These are phyloP conservation scores for Lichtheimia hyalospora DNA, from an alignment of 371 early-diverging fungal genomes.

Conservation along the genomic window DNA sequence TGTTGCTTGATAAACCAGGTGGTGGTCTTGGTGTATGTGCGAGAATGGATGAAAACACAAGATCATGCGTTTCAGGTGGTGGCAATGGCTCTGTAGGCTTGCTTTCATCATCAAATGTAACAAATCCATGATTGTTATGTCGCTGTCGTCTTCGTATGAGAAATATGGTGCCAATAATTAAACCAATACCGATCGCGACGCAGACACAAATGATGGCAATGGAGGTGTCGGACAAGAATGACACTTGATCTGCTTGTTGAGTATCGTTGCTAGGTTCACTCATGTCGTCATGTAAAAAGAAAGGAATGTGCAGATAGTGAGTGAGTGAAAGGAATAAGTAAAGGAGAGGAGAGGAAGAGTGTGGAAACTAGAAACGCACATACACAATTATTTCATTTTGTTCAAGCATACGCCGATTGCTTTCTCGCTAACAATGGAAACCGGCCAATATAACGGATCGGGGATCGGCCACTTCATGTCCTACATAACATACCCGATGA, in stretches of 20 bases:
- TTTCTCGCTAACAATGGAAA: too few species aligned
- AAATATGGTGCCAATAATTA: conserved; percentile 4
- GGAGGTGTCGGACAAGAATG: background rate
- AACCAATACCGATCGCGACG: conserved; percentile 4
- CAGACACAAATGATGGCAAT: conserved; percentile 11
- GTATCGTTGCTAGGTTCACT: background rate
- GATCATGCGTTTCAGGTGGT: conserved; percentile 12
- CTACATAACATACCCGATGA: too few species aligned
- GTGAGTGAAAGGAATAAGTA: background rate
- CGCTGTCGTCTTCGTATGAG: conserved; percentile 5
- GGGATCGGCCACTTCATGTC: too few species aligned
- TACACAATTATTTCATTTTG: background rate
- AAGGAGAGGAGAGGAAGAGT: background rate
- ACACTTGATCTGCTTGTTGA: too few species aligned
- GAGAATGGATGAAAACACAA: conserved; percentile 10
- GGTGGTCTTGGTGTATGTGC: conserved; percentile 11
- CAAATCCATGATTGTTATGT: conserved; percentile 5
- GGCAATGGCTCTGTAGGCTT: conserved; percentile 1
- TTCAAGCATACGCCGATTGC: too few species aligned
- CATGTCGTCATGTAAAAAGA: background rate
- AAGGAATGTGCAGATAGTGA: background rate
- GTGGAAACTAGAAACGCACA: background rate
- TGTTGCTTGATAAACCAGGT: conserved; percentile 1
- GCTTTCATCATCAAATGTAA: conserved; percentile 5
- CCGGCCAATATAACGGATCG: background rate